A percentile compares a stretch with the other conserved stretches of the same genome.
Evolutionary conservation across 2,329 filamentous ascomycete genomes (phyloP).

Genomic region (Ascocoryne sarcoides): DNA sequence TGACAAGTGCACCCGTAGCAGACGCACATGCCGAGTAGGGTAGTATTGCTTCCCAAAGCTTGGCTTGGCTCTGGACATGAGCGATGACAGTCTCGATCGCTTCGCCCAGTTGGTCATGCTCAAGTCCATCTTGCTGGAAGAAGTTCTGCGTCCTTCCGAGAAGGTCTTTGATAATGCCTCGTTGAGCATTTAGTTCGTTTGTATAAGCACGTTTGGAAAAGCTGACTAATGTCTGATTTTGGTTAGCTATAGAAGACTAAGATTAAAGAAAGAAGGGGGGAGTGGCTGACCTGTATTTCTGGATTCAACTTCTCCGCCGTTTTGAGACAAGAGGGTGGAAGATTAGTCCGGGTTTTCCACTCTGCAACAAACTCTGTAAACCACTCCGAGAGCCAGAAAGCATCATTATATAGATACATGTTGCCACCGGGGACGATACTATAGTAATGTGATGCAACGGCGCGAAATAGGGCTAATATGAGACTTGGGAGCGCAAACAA

Average conservation of each 20-base stretch:
- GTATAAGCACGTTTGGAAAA: constrained; percentile 55
- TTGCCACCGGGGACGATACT: constrained; percentile 51
- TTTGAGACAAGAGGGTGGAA: constrained; percentile 40
- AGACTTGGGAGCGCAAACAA: constrained; percentile 66
- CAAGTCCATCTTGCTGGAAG: constrained; percentile 40
- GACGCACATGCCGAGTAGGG: constrained; percentile 54
- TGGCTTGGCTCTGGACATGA: constrained; percentile 45
- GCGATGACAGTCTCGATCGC: constrained; percentile 44
- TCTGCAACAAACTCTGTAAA: constrained; percentile 39
- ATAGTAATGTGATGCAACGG: constrained; percentile 68
- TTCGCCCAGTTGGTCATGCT: constrained; percentile 37
- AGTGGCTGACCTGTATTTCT: background rate
- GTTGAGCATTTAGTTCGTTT: constrained; percentile 51
- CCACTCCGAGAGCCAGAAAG: constrained; percentile 52
- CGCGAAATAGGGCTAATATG: constrained; percentile 69
- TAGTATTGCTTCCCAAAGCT: constrained; percentile 49
- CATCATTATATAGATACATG: constrained; percentile 65
- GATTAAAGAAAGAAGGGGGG: background rate
- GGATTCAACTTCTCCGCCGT: constrained; percentile 37
- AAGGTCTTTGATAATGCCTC: constrained; percentile 52
- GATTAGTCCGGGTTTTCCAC: constrained; percentile 47
- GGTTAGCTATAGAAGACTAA: constrained; percentile 39
- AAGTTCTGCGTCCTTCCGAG: constrained; percentile 53
- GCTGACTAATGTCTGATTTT: constrained; percentile 48
- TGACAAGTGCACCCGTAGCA: constrained; percentile 50